Conservation (phyloP, 306 rosid species). For the Ziziphus jujuba region DNA sequence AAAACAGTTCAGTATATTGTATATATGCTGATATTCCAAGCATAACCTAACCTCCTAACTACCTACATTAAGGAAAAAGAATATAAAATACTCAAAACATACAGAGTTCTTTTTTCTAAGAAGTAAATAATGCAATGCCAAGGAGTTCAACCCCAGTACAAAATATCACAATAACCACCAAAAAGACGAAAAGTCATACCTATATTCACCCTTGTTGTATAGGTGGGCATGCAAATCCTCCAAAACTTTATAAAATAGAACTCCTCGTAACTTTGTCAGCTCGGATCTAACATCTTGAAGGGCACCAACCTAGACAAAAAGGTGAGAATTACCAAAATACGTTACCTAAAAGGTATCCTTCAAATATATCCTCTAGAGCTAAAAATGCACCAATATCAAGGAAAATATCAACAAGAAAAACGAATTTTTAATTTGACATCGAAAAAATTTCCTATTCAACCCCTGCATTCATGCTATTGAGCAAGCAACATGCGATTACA, state of each 20-base stretch:
- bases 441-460: not conserved
- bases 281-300: slow-evolving; percentile 99
- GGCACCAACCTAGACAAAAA: slow-evolving; percentile 82
- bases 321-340: slow-evolving; percentile 23
- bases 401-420: not conserved
- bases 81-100: too few relatives aligned
- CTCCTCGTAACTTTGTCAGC: slow-evolving; percentile 86
- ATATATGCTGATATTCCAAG: too few relatives aligned
- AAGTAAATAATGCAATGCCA: not conserved
- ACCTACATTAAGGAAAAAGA: too few relatives aligned
- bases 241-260: slow-evolving; percentile 79
- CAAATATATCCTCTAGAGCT: slow-evolving; percentile 1
- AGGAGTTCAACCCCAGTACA: not conserved
- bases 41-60: too few relatives aligned
- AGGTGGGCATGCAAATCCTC: slow-evolving; percentile 97
- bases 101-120: too few relatives aligned
- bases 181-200: slow-evolving; percentile 48
- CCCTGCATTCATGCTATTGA: slow-evolving; percentile 4
- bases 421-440: slow-evolving; percentile 1
- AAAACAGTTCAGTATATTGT: too few relatives aligned
- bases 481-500: not conserved
- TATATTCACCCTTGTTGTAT: slow-evolving; percentile 93
- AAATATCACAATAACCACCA: not conserved
- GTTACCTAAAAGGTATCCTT: slow-evolving; percentile 15
- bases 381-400: slow-evolving; percentile 10